Conservation (phyloP, 805 yeast genomes). For the Wickerhamomyces xylosicus region DNA sequence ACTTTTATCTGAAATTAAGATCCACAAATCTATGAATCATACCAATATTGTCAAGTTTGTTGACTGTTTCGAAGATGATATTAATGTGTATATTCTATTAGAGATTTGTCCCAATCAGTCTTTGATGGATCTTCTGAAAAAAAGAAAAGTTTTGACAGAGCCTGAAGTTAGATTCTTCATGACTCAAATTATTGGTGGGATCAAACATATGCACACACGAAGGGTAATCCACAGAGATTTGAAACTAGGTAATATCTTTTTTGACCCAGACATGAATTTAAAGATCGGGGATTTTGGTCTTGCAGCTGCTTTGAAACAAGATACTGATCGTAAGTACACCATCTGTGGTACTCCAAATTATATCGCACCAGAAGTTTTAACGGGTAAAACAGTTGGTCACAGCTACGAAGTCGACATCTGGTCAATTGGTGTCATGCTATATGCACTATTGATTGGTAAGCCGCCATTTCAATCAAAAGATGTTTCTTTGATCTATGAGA, state of each 20-base stretch:
- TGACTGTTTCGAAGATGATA: slow-evolving; percentile 96
- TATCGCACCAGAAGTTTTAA: slow-evolving; percentile 95
- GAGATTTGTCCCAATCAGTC: slow-evolving; percentile 96
- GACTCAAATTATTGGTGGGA: slow-evolving; percentile 91
- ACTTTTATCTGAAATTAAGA: slow-evolving; percentile 86
- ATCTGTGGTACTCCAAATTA: slow-evolving; percentile 99
- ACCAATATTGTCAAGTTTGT: slow-evolving; percentile 85
- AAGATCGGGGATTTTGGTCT: slow-evolving; percentile 97
- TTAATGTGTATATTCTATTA: slow-evolving; percentile 82
- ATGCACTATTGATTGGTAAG: slow-evolving; percentile 83
- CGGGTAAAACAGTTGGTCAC: slow-evolving; percentile 83
- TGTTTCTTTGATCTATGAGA: slow-evolving; percentile 83
- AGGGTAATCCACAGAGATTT: slow-evolving; percentile 93
- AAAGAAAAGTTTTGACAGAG: slow-evolving; percentile 77
- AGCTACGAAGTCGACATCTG: slow-evolving; percentile 93
- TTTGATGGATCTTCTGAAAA: slow-evolving; percentile 81
- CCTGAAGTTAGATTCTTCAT: slow-evolving; percentile 86
- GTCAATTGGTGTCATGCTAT: slow-evolving; percentile 97
- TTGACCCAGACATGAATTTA: slow-evolving; percentile 87
- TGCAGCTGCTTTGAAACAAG: slow-evolving; percentile 81
- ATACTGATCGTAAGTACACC: slow-evolving; percentile 73
- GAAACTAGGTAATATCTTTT: slow-evolving; percentile 90
- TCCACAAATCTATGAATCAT: slow-evolving; percentile 84
- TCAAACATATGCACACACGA: slow-evolving; percentile 83
- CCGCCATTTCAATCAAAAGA: slow-evolving; percentile 98